phyloP scores from a whole-genome alignment of 2,329 filamentous ascomycete species.

The Xylaria sp. region DNA sequence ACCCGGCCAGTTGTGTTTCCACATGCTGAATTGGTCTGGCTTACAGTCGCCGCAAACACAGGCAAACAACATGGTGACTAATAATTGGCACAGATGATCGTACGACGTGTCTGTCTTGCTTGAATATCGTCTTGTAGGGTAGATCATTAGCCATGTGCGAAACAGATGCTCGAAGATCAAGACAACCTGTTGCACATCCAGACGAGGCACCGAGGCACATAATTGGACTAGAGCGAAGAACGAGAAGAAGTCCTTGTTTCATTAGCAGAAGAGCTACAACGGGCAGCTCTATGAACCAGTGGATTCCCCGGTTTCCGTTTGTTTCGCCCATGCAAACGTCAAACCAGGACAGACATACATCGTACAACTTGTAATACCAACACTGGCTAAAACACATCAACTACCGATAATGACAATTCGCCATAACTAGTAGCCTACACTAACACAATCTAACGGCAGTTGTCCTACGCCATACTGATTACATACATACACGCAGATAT shows the following conservation, averaged over 20 bases:
- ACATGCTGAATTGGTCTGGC: neutral
- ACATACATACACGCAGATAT: neutral
- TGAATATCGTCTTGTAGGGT: neutral
- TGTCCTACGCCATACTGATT: neutral
- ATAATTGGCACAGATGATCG: neutral
- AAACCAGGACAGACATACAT: conserved; percentile 19
- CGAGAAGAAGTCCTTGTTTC: neutral
- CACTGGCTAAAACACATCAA: no score
- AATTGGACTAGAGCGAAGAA: neutral
- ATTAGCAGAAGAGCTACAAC: neutral
- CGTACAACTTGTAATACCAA: conserved; percentile 4
- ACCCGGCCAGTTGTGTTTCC: neutral
- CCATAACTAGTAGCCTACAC: no score
- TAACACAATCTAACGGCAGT: neutral
- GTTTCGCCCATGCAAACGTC: conserved; percentile 19
- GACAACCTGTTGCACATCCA: neutral
- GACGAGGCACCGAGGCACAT: neutral
- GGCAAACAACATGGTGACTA: conserved; percentile 2
- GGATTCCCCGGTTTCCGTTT: conserved; percentile 11
- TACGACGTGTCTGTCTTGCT: neutral
- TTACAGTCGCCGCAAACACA: conserved; percentile 2
- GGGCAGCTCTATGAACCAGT: neutral
- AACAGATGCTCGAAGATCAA: neutral
- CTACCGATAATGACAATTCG: no score
- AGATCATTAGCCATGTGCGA: neutral